These are phyloP conservation scores for Diaporthe velutina DNA, from an alignment of 2,329 filamentous ascomycete species.

Conservation along the genomic window DNA sequence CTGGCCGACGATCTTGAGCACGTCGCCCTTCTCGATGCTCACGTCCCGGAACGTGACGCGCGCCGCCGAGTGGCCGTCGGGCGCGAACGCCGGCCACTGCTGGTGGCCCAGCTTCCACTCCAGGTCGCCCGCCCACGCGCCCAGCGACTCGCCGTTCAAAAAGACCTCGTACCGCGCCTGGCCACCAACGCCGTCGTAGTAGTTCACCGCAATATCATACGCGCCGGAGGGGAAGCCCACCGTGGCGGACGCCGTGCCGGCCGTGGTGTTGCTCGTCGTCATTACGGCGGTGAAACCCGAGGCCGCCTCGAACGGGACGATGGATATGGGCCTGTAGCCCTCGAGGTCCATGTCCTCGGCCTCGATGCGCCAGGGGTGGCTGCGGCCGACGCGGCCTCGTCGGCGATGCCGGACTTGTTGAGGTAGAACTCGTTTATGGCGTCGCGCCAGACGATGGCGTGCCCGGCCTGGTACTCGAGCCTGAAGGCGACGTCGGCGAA, in stretches of 20 bases:
- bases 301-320: constrained; percentile 71
- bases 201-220: constrained; percentile 76
- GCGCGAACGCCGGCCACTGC: constrained; percentile 63
- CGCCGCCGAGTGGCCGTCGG: constrained; percentile 75
- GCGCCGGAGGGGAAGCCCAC: constrained; percentile 63
- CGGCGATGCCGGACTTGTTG: constrained; percentile 71
- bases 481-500: constrained; percentile 70
- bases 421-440: constrained; percentile 74
- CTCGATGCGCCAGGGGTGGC: constrained; percentile 76
- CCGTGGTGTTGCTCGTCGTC: constrained; percentile 64
- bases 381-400: constrained; percentile 69
- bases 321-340: constrained; percentile 66
- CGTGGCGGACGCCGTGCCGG: constrained; percentile 60
- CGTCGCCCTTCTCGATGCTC: constrained; percentile 62
- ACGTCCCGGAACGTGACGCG: constrained; percentile 70
- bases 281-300: constrained; percentile 68
- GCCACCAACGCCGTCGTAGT: constrained; percentile 74
- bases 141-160: constrained; percentile 65
- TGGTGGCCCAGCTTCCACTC: constrained; percentile 71
- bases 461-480: constrained; percentile 75
- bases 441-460: constrained; percentile 79
- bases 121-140: constrained; percentile 70
- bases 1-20: constrained; percentile 66
- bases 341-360: constrained; percentile 74
- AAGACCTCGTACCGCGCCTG: constrained; percentile 67